A percentile compares a stretch with the other conserved stretches of the same genome.
These are phyloP conservation scores for Claviceps humidiphila DNA, from an alignment of 2,329 filamentous ascomycete species.

Conservation along the genomic window DNA sequence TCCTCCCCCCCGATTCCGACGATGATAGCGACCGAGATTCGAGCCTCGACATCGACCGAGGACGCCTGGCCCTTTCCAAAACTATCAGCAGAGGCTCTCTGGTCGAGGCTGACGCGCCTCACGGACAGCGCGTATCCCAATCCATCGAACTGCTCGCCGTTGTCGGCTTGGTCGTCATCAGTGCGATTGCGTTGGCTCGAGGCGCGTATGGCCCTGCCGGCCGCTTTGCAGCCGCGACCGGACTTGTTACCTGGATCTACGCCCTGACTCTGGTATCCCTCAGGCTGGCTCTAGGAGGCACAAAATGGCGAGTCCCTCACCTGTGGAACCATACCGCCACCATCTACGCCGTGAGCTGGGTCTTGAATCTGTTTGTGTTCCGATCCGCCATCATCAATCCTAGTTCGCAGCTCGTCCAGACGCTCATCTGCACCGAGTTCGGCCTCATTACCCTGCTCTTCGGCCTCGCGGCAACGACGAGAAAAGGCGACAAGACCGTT, in stretches of 20 bases:
- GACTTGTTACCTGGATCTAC: constrained; percentile 69
- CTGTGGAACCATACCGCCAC: constrained; percentile 88
- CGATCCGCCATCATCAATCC: constrained; percentile 76
- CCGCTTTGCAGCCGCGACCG: constrained; percentile 47
- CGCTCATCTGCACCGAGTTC: constrained; percentile 62
- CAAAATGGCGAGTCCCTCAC: constrained; percentile 52
- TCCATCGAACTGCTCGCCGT: constrained; percentile 65
- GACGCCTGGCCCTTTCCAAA: constrained; percentile 44
- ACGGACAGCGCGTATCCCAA: constrained; percentile 57
- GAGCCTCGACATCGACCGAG: constrained; percentile 41
- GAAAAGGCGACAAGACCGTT: constrained; percentile 85
- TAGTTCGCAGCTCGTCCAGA: constrained; percentile 45
- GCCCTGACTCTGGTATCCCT: constrained; percentile 59
- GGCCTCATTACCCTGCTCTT: constrained; percentile 60
- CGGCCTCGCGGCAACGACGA: constrained; percentile 62
- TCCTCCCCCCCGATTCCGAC: constrained; percentile 34
- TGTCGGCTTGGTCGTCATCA: constrained; percentile 55
- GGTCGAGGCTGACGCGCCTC: constrained; percentile 63
- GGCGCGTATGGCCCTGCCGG: constrained; percentile 45
- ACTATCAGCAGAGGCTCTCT: constrained; percentile 49
- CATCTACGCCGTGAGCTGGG: constrained; percentile 74
- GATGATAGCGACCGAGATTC: constrained; percentile 48
- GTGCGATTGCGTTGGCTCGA: constrained; percentile 49
- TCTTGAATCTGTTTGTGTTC: constrained; percentile 63
- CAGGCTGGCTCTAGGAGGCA: constrained; percentile 54